Conservation (phyloP, 1,284 basidiomycete species). For the Anthracocystis panici-leucophaei region DNA sequence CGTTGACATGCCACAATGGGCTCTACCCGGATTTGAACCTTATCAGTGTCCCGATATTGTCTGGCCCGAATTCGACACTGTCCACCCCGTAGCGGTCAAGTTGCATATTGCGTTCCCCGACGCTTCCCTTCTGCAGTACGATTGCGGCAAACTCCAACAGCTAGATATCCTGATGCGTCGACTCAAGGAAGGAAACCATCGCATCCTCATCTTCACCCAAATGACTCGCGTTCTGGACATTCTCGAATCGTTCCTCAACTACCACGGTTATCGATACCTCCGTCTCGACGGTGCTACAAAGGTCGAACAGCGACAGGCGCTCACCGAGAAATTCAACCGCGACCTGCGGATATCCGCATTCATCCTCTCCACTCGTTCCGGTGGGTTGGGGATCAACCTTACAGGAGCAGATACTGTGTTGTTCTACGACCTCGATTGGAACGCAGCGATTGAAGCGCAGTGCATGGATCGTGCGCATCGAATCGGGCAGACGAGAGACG, state of each 20-base stretch:
- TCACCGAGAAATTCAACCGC: conserved; percentile 96
- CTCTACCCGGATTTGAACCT: conserved; percentile 73
- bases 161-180: conserved; percentile 83
- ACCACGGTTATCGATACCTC: conserved; percentile 92
- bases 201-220: conserved; percentile 94
- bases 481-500: conserved; percentile 95
- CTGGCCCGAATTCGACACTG: conserved; percentile 70
- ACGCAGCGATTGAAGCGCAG: conserved; percentile 95
- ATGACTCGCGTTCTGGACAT: conserved; percentile 97
- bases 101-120: conserved; percentile 95
- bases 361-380: conserved; percentile 91
- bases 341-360: conserved; percentile 91
- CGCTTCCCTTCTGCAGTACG: conserved; percentile 88
- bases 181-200: conserved; percentile 86
- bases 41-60: conserved; percentile 22
- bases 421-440: conserved; percentile 97
- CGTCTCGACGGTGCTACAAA: conserved; percentile 93
- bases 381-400: conserved; percentile 92
- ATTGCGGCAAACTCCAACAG: conserved; percentile 94
- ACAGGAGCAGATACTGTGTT: conserved; percentile 97
- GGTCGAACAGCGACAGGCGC: conserved; percentile 93
- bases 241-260: conserved; percentile 90
- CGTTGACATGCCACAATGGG: conserved; percentile 78
- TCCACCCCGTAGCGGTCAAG: conserved; percentile 83
- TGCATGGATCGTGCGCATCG: conserved; percentile 95